phyloP scores from a whole-genome alignment of 768 basidiomycete species.

The Suillus paluster region DNA sequence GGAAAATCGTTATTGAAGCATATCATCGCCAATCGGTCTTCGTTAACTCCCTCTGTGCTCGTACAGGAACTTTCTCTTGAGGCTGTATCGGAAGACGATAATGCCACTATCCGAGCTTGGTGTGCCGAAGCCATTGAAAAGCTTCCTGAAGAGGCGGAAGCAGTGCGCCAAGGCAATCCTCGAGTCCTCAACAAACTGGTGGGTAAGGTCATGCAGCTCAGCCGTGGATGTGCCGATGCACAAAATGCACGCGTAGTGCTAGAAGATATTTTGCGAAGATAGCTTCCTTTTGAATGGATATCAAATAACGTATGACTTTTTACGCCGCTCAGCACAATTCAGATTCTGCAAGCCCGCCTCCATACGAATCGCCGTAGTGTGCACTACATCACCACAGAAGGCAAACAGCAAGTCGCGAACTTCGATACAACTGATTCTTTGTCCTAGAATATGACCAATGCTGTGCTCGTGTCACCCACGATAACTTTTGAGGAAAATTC shows the following conservation, averaged over 20 bases:
- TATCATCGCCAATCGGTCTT: constrained; percentile 53
- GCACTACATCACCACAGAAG: too few relatives aligned
- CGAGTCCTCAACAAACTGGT: constrained; percentile 77
- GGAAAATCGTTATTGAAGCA: constrained; percentile 79
- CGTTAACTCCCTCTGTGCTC: constrained; percentile 45
- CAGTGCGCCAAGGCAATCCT: constrained; percentile 67
- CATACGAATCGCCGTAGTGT: too few relatives aligned
- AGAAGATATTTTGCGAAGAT: constrained; percentile 43
- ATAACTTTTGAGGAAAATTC: too few relatives aligned
- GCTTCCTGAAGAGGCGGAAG: constrained; percentile 69
- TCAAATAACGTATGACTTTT: not conserved
- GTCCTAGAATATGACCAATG: too few relatives aligned
- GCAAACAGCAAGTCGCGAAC: too few relatives aligned
- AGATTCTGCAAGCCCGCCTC: too few relatives aligned
- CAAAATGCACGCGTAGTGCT: constrained; percentile 56
- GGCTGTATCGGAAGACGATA: constrained; percentile 39
- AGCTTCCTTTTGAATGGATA: not conserved
- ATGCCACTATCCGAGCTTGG: constrained; percentile 50
- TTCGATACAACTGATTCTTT: too few relatives aligned
- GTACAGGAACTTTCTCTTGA: constrained; percentile 54
- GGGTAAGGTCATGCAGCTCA: constrained; percentile 84
- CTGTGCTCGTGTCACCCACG: too few relatives aligned
- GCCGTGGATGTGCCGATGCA: constrained; percentile 80
- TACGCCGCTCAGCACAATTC: not conserved
- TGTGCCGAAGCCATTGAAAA: constrained; percentile 68